Percentiles rank a stretch among this genome's conserved stretches.
Conservation (phyloP, 176 grass and related monocot species). For the Dactylis glomerata region DNA sequence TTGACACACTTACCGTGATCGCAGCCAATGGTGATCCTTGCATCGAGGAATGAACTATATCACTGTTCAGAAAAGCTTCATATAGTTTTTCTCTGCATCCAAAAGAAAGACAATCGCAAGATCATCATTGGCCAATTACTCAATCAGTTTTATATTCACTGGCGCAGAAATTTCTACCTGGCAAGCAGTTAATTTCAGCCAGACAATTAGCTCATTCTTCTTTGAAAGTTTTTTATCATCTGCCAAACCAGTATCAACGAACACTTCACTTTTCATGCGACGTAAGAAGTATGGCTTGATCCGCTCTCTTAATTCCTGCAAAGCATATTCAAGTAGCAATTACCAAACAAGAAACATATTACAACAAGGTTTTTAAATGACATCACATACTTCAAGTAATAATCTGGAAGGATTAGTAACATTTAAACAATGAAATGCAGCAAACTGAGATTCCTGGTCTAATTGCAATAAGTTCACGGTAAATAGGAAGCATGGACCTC, state of each 20-base stretch:
- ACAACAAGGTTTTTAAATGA: slow-evolving; percentile 21
- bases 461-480: slow-evolving; percentile 62
- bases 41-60: slow-evolving; percentile 61
- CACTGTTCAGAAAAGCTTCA: slow-evolving; percentile 95
- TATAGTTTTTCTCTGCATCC: slow-evolving; percentile 82
- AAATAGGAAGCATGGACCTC: slow-evolving; percentile 74
- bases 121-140: slow-evolving; percentile 22
- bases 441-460: slow-evolving; percentile 25
- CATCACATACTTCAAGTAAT: background rate
- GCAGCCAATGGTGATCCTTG: slow-evolving; percentile 75
- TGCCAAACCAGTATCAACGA: slow-evolving; percentile 33
- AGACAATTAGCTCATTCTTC: slow-evolving; percentile 86
- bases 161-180: slow-evolving; percentile 51
- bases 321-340: slow-evolving; percentile 10
- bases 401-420: background rate
- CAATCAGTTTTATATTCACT: slow-evolving; percentile 9
- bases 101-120: slow-evolving; percentile 31
- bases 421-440: background rate
- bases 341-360: slow-evolving; percentile 25
- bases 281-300: slow-evolving; percentile 91
- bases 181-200: slow-evolving; percentile 82
- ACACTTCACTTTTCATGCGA: slow-evolving; percentile 83
- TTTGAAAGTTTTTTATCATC: slow-evolving; percentile 52
- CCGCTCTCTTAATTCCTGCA: slow-evolving; percentile 72
- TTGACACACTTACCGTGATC: slow-evolving; percentile 65